These are phyloP conservation scores for Hibiscus trionum DNA, from an alignment of 345 rosid genomes.

Conservation along the genomic window DNA sequence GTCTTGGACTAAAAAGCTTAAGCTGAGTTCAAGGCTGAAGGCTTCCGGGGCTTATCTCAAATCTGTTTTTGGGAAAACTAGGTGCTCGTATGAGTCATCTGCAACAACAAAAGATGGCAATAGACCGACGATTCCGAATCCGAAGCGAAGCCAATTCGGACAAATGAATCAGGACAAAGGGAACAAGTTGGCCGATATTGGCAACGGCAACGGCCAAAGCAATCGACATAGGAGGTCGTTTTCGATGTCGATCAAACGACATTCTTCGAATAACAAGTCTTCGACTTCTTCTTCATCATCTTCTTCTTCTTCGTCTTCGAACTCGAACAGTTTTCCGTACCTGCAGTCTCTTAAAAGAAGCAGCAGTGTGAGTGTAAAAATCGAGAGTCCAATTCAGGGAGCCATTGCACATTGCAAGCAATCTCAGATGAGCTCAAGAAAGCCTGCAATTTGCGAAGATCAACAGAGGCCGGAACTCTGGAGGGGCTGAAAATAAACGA, in stretches of 20 bases:
- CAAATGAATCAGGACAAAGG: slow-evolving; percentile 28
- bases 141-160: slow-evolving; percentile 36
- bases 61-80: slow-evolving; percentile 59
- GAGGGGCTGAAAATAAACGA: slow-evolving; percentile 36
- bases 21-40: slow-evolving; percentile 55
- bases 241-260: slow-evolving; percentile 52
- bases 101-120: slow-evolving; percentile 44
- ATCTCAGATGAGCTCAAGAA: slow-evolving; percentile 39
- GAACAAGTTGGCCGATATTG: slow-evolving; percentile 7
- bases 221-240: slow-evolving; percentile 69
- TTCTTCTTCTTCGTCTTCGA: slow-evolving; percentile 34
- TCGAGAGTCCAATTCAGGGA: slow-evolving; percentile 79
- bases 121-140: slow-evolving; percentile 33
- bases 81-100: slow-evolving; percentile 59
- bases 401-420: slow-evolving; percentile 90
- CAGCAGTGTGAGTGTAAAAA: slow-evolving; percentile 44
- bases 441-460: slow-evolving; percentile 38
- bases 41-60: slow-evolving; percentile 67
- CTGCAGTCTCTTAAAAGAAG: slow-evolving; percentile 53
- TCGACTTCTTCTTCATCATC: slow-evolving; percentile 29
- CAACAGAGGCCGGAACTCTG: slow-evolving; percentile 47
- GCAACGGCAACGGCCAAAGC: slow-evolving; percentile 16
- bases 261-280: slow-evolving; percentile 38
- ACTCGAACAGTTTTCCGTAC: slow-evolving; percentile 27
- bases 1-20: slow-evolving; percentile 61